Evolutionary conservation across 2,329 filamentous ascomycete genomes (phyloP).

Genomic region (Fusarium coffeatum): DNA sequence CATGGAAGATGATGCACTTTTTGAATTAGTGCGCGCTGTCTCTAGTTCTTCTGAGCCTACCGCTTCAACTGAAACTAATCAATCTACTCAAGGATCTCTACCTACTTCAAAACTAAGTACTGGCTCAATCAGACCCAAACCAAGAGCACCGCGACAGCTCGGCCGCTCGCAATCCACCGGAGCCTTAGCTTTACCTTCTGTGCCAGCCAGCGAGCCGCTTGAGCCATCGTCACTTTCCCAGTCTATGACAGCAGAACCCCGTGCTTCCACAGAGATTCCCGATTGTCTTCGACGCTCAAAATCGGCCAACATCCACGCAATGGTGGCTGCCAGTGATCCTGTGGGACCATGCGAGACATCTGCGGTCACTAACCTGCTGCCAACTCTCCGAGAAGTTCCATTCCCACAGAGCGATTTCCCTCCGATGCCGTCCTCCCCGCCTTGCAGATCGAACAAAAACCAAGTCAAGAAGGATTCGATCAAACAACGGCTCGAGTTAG

Average conservation of each 20-base stretch:
- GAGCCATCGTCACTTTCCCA: conserved; percentile 57
- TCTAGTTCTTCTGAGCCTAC: conserved; percentile 36
- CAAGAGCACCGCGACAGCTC: conserved; percentile 43
- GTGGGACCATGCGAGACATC: conserved; percentile 45
- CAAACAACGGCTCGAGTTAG: conserved; percentile 68
- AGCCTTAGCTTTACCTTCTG: conserved; percentile 51
- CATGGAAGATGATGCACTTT: conserved; percentile 29
- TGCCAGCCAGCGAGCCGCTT: conserved; percentile 63
- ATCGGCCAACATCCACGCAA: conserved; percentile 51
- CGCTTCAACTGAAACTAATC: conserved; percentile 36
- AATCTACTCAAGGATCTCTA: conserved; percentile 27
- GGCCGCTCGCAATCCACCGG: conserved; percentile 55
- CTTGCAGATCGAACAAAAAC: conserved; percentile 71
- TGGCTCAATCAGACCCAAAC: conserved; percentile 26
- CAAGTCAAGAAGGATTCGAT: conserved; percentile 71
- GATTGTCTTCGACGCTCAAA: conserved; percentile 54
- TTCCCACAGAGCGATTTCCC: conserved; percentile 59
- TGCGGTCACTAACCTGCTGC: conserved; percentile 29
- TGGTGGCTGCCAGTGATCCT: conserved; percentile 62
- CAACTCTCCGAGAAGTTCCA: conserved; percentile 52
- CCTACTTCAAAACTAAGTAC: conserved; percentile 26
- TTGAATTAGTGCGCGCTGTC: conserved; percentile 39
- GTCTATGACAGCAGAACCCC: conserved; percentile 31
- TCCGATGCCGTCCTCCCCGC: conserved; percentile 53
- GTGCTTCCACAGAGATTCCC: conserved; percentile 50